Conservation (phyloP, 495 filamentous ascomycete genomes). For the Geoglossum glabrum region DNA sequence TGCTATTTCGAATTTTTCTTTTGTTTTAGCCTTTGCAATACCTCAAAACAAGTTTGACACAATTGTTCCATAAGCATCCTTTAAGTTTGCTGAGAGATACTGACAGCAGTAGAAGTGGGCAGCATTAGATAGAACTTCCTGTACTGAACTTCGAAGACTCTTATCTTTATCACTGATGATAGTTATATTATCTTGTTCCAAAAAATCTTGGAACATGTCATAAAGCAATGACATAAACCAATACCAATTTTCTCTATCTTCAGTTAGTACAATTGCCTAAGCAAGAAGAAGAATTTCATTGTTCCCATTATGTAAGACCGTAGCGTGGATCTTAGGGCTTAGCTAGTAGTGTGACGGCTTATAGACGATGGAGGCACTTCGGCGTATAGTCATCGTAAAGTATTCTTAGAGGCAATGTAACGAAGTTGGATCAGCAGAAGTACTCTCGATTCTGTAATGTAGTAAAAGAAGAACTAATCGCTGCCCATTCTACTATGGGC, state of each 20-base stretch:
- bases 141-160: not conserved
- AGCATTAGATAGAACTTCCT: not conserved
- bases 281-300: not conserved
- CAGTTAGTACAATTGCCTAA: not conserved
- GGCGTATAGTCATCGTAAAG: too few species aligned
- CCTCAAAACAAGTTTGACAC: not conserved
- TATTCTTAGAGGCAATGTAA: too few species aligned
- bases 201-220: not conserved
- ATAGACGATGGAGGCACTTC: too few species aligned
- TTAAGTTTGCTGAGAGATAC: not conserved
- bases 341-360: too few species aligned
- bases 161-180: not conserved
- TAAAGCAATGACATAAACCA: not conserved
- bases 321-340: too few species aligned
- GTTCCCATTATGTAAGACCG: too few species aligned
- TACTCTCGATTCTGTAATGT: too few species aligned
- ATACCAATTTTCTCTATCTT: not conserved
- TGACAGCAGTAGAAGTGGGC: conserved; percentile 21
- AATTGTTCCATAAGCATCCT: not conserved
- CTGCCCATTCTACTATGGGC: too few species aligned
- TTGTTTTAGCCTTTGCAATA: not conserved
- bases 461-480: too few species aligned
- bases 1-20: not conserved
- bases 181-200: not conserved
- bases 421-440: too few species aligned